Base-by-base conservation (phyloP, 805 yeast genomes). In the Cyberlindnera euphorbiiphila region DNA sequence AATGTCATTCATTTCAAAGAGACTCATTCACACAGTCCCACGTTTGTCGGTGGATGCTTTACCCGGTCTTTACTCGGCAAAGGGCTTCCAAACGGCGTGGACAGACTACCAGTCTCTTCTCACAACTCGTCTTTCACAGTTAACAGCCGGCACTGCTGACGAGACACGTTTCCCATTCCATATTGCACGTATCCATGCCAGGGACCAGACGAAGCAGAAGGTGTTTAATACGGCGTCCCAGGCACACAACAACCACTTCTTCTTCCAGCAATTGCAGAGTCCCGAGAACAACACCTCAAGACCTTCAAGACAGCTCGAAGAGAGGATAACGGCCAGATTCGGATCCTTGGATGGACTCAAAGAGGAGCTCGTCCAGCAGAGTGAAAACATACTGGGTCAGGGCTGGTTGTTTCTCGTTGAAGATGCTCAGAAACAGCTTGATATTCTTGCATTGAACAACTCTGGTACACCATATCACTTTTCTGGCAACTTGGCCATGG, bases 161-260 rank as follows among this genome's bases (percentile, higher is more conserved):
- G 96, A 87, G 60, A 72, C 83, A 7, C 76, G 84, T 57, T 65
- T 72, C 14, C 91, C 96, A 4, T 76, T 81, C 58, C 84, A 84
- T 44, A 76, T 86, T 37, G 58, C 79, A 41, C 61, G 78, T 42
- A 72, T 78, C 47, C 77, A 93, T 1, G 82, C 88, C 4, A 73
- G 74, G 51, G 74, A 77, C 45, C 68, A 84, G 21, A 74, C 78
- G 21, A 74, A 76, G 51, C 80, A 88, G 23, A 74, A 76, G 38
- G 61, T 76, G n/a, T 89, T 81, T 70, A 93, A 89, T 63, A 76
- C 72, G 54, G 97, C 98, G 3, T 85, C 96, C 5, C 95, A 85
- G 58, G 80, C 88, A 3, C 91, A 85, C 65, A 89, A 88, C 64
- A 93, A 93, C 66, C 98, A 91, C 63, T 71, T 93, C 34, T 87